A percentile compares a stretch with the other conserved stretches of the same genome.
Conservation (phyloP, 129 eudicot genomes). For the sunflower (Helianthus annuus) region DNA sequence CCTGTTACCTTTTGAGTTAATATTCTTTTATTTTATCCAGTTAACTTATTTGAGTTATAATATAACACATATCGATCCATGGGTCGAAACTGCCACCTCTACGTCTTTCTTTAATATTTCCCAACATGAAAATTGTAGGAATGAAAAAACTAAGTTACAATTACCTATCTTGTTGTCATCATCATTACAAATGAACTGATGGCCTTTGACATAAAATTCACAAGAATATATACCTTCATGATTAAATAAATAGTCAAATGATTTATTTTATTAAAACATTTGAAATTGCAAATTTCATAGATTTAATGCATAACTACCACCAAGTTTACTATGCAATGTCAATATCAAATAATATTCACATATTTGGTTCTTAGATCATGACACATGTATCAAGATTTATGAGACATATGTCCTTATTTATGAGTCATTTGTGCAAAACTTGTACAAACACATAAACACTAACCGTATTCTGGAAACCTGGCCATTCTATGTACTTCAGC, state of each 20-base stretch:
- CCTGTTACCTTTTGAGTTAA: neutral
- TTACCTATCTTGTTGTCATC: neutral
- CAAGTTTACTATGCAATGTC: constrained; percentile 5
- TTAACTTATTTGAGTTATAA: neutral
- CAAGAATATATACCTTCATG: neutral
- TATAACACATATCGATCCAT: neutral
- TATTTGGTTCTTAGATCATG: constrained; percentile 12
- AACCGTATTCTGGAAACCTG: constrained; percentile 86
- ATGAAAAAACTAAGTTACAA: neutral
- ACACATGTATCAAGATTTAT: constrained; percentile 4
- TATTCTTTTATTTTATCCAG: neutral
- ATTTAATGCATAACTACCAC: constrained; percentile 9
- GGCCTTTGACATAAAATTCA: neutral
- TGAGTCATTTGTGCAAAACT: neutral
- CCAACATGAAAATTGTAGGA: neutral
- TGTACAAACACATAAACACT: constrained; percentile 27
- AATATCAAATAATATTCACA: neutral
- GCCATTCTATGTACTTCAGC: constrained; percentile 95
- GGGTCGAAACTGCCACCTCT: neutral
- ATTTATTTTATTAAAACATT: neutral
- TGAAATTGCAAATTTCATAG: neutral
- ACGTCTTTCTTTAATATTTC: neutral
- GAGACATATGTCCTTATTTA: neutral
- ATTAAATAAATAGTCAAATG: neutral
- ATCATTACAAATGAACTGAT: neutral